Evolutionary conservation across 768 basidiomycete genomes (phyloP).

Genomic region (Trametes cinnabarina): DNA sequence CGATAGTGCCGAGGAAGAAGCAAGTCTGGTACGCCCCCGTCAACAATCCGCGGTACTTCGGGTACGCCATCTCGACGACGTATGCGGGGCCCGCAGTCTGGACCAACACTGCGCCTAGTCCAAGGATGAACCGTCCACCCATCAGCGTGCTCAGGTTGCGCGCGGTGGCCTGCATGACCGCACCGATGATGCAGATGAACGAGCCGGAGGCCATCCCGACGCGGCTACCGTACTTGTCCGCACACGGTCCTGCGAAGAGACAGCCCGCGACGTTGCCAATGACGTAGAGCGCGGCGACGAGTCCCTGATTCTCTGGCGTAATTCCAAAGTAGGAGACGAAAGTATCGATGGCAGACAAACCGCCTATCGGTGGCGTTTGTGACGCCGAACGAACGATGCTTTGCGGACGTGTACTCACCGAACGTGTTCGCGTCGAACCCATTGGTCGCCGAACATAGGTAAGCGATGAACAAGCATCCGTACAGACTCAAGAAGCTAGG

Average conservation of each 20-base stretch:
- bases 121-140: conserved; percentile 39
- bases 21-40: conserved; percentile 44
- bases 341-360: conserved; percentile 27
- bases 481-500: conserved; percentile 19
- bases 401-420: conserved; percentile 7
- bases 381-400: neutral
- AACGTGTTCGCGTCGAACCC: conserved; percentile 32
- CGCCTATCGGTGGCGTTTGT: conserved; percentile 10
- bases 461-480: conserved; percentile 25
- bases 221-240: conserved; percentile 27
- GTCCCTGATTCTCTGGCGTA: conserved; percentile 24
- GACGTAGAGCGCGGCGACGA: conserved; percentile 30
- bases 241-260: conserved; percentile 22
- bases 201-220: conserved; percentile 46
- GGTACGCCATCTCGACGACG: conserved; percentile 66
- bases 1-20: conserved; percentile 22
- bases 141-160: conserved; percentile 51
- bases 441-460: conserved; percentile 29
- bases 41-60: conserved; percentile 48
- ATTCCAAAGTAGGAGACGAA: conserved; percentile 29
- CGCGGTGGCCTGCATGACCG: conserved; percentile 52
- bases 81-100: conserved; percentile 44
- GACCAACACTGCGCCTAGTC: conserved; percentile 37
- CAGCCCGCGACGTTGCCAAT: conserved; percentile 29
- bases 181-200: conserved; percentile 62